Percentiles rank a stretch among this genome's conserved stretches.
Evolutionary conservation across 2,329 filamentous ascomycete species (phyloP).

Genomic region (Arachnopeziza araneosa): DNA sequence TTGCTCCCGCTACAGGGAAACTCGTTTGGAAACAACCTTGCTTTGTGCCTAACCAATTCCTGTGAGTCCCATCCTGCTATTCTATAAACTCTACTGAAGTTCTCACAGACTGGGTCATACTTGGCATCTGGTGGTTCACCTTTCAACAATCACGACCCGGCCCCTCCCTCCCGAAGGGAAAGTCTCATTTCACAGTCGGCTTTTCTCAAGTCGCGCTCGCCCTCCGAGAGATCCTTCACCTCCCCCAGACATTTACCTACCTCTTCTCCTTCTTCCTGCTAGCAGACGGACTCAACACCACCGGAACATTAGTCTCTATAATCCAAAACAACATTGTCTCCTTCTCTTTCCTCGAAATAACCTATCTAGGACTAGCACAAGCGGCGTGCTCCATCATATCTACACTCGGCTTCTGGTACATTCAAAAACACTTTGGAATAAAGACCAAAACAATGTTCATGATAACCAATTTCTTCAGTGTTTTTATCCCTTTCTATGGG

Average conservation of each 20-base stretch:
- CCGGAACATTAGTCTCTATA: conserved; percentile 34
- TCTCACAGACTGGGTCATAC: conserved; percentile 37
- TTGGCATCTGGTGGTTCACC: conserved; percentile 39
- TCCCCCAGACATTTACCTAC: conserved; percentile 38
- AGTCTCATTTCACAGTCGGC: conserved; percentile 35
- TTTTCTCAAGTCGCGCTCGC: conserved; percentile 38
- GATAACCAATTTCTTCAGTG: conserved; percentile 36
- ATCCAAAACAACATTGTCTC: conserved; percentile 37
- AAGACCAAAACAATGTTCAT: conserved; percentile 38
- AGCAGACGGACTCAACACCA: conserved; percentile 38
- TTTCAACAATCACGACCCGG: conserved; percentile 37
- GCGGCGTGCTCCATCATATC: conserved; percentile 34
- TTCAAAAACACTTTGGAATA: conserved; percentile 37
- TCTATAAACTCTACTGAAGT: no score
- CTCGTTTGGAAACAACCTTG: conserved; percentile 35
- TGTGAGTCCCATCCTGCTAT: conserved; percentile 25
- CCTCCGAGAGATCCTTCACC: conserved; percentile 32
- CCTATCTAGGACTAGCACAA: conserved; percentile 37
- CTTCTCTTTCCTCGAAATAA: conserved; percentile 37
- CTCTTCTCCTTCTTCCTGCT: conserved; percentile 38
- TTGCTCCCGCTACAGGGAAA: conserved; percentile 34
- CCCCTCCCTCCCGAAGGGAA: conserved; percentile 35
- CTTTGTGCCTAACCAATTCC: conserved; percentile 36
- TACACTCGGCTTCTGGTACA: conserved; percentile 38
- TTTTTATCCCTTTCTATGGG: conserved; percentile 38